Percentiles rank a stretch among this genome's conserved stretches.
Evolutionary conservation across 2,329 filamentous ascomycete species (phyloP).

Genomic region (Cercospora janseana): DNA sequence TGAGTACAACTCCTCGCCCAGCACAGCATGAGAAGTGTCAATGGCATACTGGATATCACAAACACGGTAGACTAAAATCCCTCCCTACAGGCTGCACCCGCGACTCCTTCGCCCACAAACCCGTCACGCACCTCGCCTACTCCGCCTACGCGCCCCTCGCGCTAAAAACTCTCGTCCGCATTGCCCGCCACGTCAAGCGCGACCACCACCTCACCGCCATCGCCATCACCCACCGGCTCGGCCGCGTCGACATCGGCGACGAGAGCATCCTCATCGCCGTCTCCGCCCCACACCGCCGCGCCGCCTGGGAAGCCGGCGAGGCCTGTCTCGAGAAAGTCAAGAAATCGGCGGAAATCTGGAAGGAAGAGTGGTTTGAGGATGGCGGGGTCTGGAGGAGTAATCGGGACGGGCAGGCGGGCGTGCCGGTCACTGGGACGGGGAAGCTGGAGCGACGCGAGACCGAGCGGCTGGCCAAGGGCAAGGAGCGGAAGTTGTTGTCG

Average conservation of each 20-base stretch:
- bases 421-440: constrained; percentile 28
- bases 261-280: constrained; percentile 91
- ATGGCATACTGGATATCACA: neutral
- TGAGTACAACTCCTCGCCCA: constrained; percentile 35
- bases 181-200: constrained; percentile 56
- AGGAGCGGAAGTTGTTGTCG: constrained; percentile 7
- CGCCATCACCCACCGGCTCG: constrained; percentile 79
- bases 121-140: constrained; percentile 74
- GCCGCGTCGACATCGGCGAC: constrained; percentile 82
- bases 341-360: constrained; percentile 89
- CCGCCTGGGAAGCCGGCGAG: constrained; percentile 84
- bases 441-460: neutral
- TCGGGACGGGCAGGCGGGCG: constrained; percentile 65
- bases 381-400: constrained; percentile 84
- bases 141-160: constrained; percentile 70
- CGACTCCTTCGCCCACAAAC: constrained; percentile 67
- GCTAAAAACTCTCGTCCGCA: constrained; percentile 64
- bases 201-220: constrained; percentile 70
- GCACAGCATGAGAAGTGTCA: constrained; percentile 29
- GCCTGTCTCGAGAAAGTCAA: constrained; percentile 87
- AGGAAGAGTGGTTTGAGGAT: constrained; percentile 82
- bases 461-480: neutral
- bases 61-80: constrained; percentile 7
- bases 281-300: constrained; percentile 75
- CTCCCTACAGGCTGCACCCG: constrained; percentile 53